Conservation (phyloP, 805 yeast species). For the Metschnikowia arizonensis region DNA sequence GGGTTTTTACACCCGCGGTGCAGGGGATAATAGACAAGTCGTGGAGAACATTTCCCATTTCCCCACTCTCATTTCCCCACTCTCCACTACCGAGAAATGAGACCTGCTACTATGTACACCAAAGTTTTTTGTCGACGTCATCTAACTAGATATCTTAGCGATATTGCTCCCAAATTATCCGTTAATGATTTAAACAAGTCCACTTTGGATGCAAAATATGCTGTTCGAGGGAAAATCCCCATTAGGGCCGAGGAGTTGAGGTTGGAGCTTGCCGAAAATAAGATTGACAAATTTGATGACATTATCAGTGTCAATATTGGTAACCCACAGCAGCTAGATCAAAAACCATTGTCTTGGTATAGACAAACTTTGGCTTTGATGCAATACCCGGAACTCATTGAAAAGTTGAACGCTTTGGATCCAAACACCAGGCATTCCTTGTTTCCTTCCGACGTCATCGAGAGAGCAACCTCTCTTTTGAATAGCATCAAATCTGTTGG, state of each 20-base stretch:
- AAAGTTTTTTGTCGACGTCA: not conserved
- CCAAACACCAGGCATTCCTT: constrained; percentile 26
- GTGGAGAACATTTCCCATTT: not conserved
- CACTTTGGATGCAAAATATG: constrained; percentile 85
- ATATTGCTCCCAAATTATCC: constrained; percentile 16
- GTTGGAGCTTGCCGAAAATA: constrained; percentile 45
- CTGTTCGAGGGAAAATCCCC: constrained; percentile 95
- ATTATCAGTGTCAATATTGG: constrained; percentile 94
- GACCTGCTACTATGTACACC: not conserved
- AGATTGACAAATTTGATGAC: constrained; percentile 65
- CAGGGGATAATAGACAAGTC: not conserved
- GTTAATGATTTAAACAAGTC: constrained; percentile 59
- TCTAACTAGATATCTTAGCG: not conserved
- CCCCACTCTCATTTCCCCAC: not conserved
- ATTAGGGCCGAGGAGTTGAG: constrained; percentile 83
- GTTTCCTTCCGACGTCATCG: constrained; percentile 65
- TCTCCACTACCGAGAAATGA: not conserved
- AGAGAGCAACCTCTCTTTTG: constrained; percentile 63
- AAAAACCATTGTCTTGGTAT: constrained; percentile 91
- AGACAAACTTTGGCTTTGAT: constrained; percentile 83
- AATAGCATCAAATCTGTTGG: constrained; percentile 77
- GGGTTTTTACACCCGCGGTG: constrained; percentile 2
- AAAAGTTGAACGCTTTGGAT: constrained; percentile 18
- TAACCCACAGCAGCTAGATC: constrained; percentile 95
- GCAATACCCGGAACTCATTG: constrained; percentile 74